These are phyloP conservation scores for Rhododendron mucronatum DNA, from an alignment of 148 eudicot genomes.

Conservation along the genomic window DNA sequence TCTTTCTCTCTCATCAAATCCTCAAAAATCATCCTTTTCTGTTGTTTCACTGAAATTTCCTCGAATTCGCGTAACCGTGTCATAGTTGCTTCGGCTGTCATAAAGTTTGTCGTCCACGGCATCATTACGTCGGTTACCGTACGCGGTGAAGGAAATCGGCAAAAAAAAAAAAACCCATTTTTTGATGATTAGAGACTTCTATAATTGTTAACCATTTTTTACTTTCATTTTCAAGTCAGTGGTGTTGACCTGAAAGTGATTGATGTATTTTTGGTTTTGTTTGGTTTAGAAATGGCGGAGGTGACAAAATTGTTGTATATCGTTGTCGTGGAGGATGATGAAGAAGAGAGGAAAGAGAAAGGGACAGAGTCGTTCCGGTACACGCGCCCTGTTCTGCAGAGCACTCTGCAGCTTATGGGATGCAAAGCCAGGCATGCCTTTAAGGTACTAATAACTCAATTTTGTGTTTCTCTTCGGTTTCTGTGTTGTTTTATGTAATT, in stretches of 20 bases:
- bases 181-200: not conserved
- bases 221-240: not conserved
- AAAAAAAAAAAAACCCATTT: not conserved
- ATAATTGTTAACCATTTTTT: not conserved
- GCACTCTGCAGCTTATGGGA: conserved; percentile 95
- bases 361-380: conserved; percentile 66
- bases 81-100: not conserved
- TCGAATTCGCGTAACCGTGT: not conserved
- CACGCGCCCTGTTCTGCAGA: conserved; percentile 84
- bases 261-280: conserved; percentile 1
- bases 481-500: not conserved
- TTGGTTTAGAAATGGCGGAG: conserved; percentile 49
- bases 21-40: not conserved
- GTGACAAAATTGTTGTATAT: conserved; percentile 69
- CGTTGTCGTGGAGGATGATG: conserved; percentile 67
- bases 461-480: not conserved
- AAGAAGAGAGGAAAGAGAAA: conserved; percentile 32
- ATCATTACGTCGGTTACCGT: not conserved
- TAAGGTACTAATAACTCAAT: conserved; percentile 40
- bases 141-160: not conserved
- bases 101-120: not conserved
- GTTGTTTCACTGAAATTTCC: not conserved
- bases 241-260: not conserved
- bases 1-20: not conserved
- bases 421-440: conserved; percentile 98